Evolutionary conservation across 805 yeast genomes (phyloP), one percentile per base, ranked within the genome.

Genomic region (Candida boidinii): DNA sequence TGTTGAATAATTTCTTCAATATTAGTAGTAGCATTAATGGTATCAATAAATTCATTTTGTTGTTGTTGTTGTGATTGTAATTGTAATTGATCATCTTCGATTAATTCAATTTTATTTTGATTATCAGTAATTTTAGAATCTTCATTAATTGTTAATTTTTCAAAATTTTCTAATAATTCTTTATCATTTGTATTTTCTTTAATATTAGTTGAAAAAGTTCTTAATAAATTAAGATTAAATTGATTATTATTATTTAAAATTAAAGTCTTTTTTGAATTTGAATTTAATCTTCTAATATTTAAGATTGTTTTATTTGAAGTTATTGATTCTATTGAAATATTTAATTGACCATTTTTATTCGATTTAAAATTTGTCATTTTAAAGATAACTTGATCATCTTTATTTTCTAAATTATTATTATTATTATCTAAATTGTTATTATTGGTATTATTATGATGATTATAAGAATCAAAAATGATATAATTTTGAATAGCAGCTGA

Each of bases 341-440:
- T 51, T 10, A 58, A 42, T 33, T 51, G 58, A 7, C 54, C 51
- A 33, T 54, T 55, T 33, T 45, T 54, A 34, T 48, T 53, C 13
- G 46, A 48, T 23, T 42, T 45, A 29, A 43, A 43, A 9, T 37
- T 34, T 2, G 49, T 42, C 25, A 45, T 49, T 30, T 43, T 47
- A 21, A 53, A 37, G 28, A 56, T 25, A 12, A 55, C 45, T 30
- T 36, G 41, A 9, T 34, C 28, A 19, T 31, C 33, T 9, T 37
- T 17, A 8, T 37, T 39, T 10, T 40, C 44, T 11, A 42, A 47
- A 15, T 34, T 29, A 28, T 35, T 29, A 11, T 36, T 36, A 13
- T 44, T 41, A 12, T 39, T 39, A n/a, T 25, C 34, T 22, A 34
- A 31, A n/a, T n/a, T n/a, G 8, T 10, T 16, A 28, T 33, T 26